Evolutionary conservation across 352 stramenopile genomes (phyloP).

Genomic region (Achlya hypogyna): DNA sequence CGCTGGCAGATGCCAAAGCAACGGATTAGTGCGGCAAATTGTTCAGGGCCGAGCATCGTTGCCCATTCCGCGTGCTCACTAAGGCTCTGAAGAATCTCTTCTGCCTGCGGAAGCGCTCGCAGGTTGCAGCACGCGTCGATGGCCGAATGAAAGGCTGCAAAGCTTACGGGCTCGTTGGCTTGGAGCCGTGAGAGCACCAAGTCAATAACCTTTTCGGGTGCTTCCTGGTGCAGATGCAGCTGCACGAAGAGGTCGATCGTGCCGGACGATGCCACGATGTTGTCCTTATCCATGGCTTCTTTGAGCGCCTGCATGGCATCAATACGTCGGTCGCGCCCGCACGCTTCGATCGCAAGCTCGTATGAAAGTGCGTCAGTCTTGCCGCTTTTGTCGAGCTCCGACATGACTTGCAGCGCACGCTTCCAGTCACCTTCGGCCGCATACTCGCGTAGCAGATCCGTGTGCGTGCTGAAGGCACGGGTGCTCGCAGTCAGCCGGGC

Average conservation of each 20-base stretch:
- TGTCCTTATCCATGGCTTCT: slow-evolving; percentile 70
- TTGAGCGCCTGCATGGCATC: slow-evolving; percentile 62
- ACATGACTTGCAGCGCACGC: slow-evolving; percentile 2
- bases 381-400: slow-evolving; percentile 7
- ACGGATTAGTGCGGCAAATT: slow-evolving; percentile 56
- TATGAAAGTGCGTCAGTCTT: slow-evolving; percentile 54
- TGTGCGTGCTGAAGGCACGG: slow-evolving; percentile 1
- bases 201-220: slow-evolving; percentile 50
- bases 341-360: slow-evolving; percentile 65
- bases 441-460: not conserved
- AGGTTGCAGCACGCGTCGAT: slow-evolving; percentile 65
- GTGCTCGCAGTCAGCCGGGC: not conserved
- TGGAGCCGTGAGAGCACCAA: slow-evolving; percentile 33
- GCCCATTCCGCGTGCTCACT: slow-evolving; percentile 22
- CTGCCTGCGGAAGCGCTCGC: slow-evolving; percentile 36
- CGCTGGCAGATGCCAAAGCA: slow-evolving; percentile 51
- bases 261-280: slow-evolving; percentile 44
- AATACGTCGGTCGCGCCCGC: slow-evolving; percentile 71
- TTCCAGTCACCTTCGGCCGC: slow-evolving; percentile 10
- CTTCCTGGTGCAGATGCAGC: slow-evolving; percentile 56
- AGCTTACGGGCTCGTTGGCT: slow-evolving; percentile 45
- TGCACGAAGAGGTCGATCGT: slow-evolving; percentile 79
- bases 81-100: slow-evolving; percentile 42
- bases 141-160: slow-evolving; percentile 57
- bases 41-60: slow-evolving; percentile 24